Percentiles rank a stretch among this genome's conserved stretches.
Evolutionary conservation across 768 basidiomycete species (phyloP).

Genomic region (Auricularia sp.): DNA sequence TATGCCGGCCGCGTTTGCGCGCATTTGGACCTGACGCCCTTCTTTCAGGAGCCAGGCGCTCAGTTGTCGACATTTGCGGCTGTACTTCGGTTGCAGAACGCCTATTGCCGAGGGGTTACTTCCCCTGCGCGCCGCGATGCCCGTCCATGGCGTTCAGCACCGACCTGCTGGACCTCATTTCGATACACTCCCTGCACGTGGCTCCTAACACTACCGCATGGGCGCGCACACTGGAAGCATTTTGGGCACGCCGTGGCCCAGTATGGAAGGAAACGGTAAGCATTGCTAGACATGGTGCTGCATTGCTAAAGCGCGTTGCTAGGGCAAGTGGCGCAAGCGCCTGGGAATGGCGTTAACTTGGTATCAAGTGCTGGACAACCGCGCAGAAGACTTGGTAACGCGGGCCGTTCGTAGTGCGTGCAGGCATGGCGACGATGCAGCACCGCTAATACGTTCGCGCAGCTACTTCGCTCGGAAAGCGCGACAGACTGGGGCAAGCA

Average conservation of each 20-base stretch:
- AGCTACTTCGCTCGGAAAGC: no score
- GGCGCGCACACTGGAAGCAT: not conserved
- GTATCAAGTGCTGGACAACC: not conserved
- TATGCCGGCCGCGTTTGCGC: no score
- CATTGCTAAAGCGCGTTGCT: not conserved
- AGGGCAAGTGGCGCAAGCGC: not conserved
- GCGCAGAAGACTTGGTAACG: no score
- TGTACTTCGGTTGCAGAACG: not conserved
- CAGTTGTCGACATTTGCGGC: not conserved
- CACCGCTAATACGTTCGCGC: no score
- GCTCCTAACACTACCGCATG: not conserved
- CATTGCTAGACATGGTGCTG: not conserved
- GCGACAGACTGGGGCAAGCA: no score
- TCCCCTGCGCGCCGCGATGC: not conserved
- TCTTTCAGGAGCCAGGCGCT: no score
- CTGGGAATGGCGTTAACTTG: not conserved
- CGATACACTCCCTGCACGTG: not conserved
- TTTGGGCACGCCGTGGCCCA: not conserved
- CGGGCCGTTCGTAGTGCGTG: not conserved
- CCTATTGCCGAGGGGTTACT: not conserved
- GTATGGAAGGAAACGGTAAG: not conserved
- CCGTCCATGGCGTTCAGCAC: not conserved
- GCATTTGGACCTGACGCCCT: no score
- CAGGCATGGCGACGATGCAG: no score
- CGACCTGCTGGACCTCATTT: not conserved